These are phyloP conservation scores for Gentiana dahurica DNA, from an alignment of 257 asterid species.

Conservation along the genomic window DNA sequence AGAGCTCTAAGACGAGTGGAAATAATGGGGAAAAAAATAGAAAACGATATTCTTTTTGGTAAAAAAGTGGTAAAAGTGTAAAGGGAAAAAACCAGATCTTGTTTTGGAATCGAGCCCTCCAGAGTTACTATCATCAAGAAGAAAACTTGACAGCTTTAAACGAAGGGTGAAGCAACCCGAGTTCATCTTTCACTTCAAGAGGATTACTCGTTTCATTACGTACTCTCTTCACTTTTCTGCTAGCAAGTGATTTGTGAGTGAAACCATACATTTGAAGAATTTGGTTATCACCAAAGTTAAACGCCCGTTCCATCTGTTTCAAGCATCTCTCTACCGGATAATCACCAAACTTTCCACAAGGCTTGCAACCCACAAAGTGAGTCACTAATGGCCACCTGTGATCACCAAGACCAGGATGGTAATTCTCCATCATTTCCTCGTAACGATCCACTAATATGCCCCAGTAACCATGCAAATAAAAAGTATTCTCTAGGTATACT, in stretches of 20 bases:
- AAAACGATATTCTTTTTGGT: constrained; percentile 17
- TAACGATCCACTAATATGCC: constrained; percentile 78
- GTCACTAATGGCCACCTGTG: constrained; percentile 96
- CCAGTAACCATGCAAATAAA: constrained; percentile 87
- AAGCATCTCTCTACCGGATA: constrained; percentile 84
- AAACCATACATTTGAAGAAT: constrained; percentile 83
- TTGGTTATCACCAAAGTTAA: constrained; percentile 76
- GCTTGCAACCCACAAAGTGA: constrained; percentile 98
- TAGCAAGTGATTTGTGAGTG: constrained; percentile 48
- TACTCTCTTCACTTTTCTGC: constrained; percentile 54
- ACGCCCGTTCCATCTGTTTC: constrained; percentile 91
- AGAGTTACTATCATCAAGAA: constrained; percentile 14
- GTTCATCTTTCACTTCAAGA: constrained; percentile 50
- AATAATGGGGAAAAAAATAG: constrained; percentile 14
- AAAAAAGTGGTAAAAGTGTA: constrained; percentile 5
- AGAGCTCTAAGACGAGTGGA: constrained; percentile 17
- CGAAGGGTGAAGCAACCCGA: constrained; percentile 67
- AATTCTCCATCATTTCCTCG: constrained; percentile 91
- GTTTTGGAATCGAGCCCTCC: constrained; percentile 14
- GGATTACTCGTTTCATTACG: constrained; percentile 70
- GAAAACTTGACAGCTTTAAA: constrained; percentile 49
- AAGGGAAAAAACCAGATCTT: constrained; percentile 9
- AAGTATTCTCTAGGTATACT: constrained; percentile 68
- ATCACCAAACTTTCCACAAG: constrained; percentile 90
- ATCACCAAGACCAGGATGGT: constrained; percentile 86